Evolutionary conservation across 306 rosid species (phyloP).

Genomic region (Cicer judaicum): DNA sequence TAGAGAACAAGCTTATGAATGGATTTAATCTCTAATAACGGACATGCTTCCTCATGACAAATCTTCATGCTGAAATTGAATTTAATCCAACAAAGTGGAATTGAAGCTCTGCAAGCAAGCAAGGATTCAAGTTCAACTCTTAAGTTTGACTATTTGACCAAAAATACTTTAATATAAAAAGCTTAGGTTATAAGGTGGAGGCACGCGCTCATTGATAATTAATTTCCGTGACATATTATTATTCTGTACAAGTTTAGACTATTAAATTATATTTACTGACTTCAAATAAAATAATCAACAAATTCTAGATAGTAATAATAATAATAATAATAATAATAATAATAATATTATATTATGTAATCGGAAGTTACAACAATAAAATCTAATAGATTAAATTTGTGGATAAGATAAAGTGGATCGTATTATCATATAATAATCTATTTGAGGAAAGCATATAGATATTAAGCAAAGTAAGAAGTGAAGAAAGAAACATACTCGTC

Average conservation of each 20-base stretch:
- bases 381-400: neutral
- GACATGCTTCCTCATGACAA: slow-evolving; percentile 25
- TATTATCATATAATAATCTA: neutral
- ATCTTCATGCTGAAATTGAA: slow-evolving; percentile 31
- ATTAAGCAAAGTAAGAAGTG: neutral
- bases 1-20: slow-evolving; percentile 10
- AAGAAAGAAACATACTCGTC: slow-evolving; percentile 6
- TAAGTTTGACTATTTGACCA: neutral
- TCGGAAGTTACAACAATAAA: neutral
- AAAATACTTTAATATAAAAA: slow-evolving; percentile 17
- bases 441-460: neutral
- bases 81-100: slow-evolving; percentile 21
- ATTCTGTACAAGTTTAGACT: neutral
- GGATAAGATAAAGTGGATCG: slow-evolving; percentile 26
- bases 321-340: too few relatives aligned
- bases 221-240: neutral
- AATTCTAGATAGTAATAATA: neutral
- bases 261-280: neutral
- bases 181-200: neutral
- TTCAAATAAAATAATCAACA: slow-evolving; percentile 4
- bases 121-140: neutral
- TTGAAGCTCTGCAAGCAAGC: neutral
- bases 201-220: neutral
- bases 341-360: neutral
- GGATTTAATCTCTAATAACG: slow-evolving; percentile 9